Evolutionary conservation across 73 alveolate genomes (phyloP).

Genomic region (Durusdinium trenchii): DNA sequence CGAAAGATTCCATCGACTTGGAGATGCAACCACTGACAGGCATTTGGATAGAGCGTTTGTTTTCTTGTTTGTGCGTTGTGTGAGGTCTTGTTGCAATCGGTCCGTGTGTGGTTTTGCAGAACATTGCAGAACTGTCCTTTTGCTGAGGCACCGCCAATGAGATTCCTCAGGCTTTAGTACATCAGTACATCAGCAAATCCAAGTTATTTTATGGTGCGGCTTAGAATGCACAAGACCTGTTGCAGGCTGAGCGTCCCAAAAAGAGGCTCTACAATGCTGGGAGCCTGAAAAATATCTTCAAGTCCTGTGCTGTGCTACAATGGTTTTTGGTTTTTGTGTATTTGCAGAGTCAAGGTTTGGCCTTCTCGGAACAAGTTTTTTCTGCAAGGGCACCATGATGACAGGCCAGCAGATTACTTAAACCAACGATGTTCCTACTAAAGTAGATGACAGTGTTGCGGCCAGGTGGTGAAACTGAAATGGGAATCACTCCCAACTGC

Average conservation of each 20-base stretch:
- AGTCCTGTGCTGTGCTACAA: not conserved
- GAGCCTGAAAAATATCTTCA: not conserved
- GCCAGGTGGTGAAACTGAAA: slow-evolving; percentile 90
- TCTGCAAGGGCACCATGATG: slow-evolving; percentile 88
- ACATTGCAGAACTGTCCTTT: not conserved
- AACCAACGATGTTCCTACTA: no score
- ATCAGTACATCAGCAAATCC: not conserved
- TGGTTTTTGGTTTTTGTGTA: not conserved
- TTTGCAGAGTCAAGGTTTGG: slow-evolving; percentile 33
- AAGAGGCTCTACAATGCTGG: slow-evolving; percentile 79
- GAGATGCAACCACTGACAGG: slow-evolving; percentile 88
- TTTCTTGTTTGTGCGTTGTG: not conserved
- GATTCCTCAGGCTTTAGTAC: not conserved
- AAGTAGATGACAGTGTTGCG: not conserved
- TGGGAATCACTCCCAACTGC: slow-evolving; percentile 95
- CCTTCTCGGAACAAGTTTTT: slow-evolving; percentile 92
- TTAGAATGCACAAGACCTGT: no score
- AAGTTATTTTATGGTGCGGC: no score
- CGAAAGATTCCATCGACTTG: slow-evolving; percentile 7
- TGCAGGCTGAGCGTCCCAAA: slow-evolving; percentile 83
- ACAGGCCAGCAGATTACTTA: slow-evolving; percentile 40
- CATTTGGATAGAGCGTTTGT: not conserved
- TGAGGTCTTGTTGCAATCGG: not conserved
- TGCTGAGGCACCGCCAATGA: not conserved
- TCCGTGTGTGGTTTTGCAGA: not conserved